Conservation (phyloP, 805 yeast species). For the Tetrapisispora fleetii region DNA sequence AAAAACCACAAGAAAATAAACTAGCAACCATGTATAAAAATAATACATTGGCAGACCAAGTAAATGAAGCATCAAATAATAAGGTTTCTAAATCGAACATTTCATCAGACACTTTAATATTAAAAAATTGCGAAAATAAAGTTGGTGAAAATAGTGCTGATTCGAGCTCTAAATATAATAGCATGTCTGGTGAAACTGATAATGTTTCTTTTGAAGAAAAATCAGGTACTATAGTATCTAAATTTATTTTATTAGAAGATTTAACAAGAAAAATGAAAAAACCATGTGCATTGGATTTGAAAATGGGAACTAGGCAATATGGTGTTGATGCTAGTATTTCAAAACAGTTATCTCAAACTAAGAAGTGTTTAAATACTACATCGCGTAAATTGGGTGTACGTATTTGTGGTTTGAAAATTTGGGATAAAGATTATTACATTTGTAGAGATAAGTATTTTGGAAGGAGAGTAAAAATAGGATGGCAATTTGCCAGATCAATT, state of each 20-base stretch:
- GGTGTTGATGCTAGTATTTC: constrained; percentile 79
- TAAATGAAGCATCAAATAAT: background rate
- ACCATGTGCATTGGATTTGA: constrained; percentile 89
- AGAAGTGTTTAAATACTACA: constrained; percentile 75
- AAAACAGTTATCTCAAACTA: constrained; percentile 70
- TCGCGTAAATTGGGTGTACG: constrained; percentile 78
- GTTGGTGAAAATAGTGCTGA: background rate
- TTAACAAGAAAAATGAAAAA: constrained; percentile 68
- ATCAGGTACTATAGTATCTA: constrained; percentile 27
- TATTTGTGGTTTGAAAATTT: constrained; percentile 89
- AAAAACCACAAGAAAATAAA: background rate
- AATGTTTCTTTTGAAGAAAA: constrained; percentile 18
- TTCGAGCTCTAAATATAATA: background rate
- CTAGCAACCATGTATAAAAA: background rate
- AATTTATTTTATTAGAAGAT: constrained; percentile 84
- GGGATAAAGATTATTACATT: constrained; percentile 48
- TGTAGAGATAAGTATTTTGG: constrained; percentile 91
- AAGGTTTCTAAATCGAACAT: background rate
- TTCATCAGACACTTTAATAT: background rate
- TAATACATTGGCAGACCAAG: background rate
- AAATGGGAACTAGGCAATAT: constrained; percentile 98
- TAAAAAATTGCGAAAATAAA: no score
- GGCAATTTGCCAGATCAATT: constrained; percentile 66
- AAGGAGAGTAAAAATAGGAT: constrained; percentile 58
- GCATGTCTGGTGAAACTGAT: constrained; percentile 5